Percentiles rank a stretch among this genome's conserved stretches.
Evolutionary conservation across 768 basidiomycete genomes (phyloP).

Genomic region (Daedaleopsis nitida): DNA sequence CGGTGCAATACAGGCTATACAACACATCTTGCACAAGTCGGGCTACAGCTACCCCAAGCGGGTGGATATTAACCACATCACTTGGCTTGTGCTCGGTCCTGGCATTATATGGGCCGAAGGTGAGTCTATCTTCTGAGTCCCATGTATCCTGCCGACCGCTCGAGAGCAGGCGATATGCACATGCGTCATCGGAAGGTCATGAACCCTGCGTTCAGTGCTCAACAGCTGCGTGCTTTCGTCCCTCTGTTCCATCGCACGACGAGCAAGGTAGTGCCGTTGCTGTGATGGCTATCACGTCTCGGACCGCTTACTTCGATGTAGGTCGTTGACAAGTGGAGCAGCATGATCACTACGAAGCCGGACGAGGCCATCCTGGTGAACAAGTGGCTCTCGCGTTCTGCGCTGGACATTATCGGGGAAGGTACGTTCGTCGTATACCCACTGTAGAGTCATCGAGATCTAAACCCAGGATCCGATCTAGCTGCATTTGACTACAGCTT

Average conservation of each 20-base stretch:
- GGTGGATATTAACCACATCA: conserved; percentile 3
- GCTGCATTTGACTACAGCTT: conserved; percentile 26
- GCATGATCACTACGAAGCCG: conserved; percentile 22
- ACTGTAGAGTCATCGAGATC: too few relatives aligned
- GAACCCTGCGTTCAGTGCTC: conserved; percentile 20
- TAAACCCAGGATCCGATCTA: neutral
- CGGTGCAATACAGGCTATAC: conserved; percentile 28
- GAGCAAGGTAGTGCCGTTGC: conserved; percentile 14
- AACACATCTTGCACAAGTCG: conserved; percentile 28
- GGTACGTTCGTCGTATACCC: neutral
- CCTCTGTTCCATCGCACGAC: conserved; percentile 18
- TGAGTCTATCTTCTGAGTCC: too few relatives aligned
- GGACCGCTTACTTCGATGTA: too few relatives aligned
- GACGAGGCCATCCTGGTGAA: conserved; percentile 15
- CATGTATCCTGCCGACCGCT: too few relatives aligned
- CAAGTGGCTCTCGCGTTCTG: conserved; percentile 21
- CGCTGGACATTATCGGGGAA: conserved; percentile 27
- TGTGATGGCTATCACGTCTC: neutral
- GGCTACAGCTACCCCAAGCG: conserved; percentile 27
- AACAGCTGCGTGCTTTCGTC: conserved; percentile 20
- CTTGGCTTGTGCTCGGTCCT: conserved; percentile 2
- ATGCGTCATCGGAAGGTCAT: conserved; percentile 24
- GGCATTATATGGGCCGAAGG: conserved; percentile 6
- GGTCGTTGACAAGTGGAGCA: neutral
- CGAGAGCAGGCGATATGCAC: conserved; percentile 13